Percentiles rank a stretch among this genome's conserved stretches.
These are phyloP conservation scores for Aspergillus intermedius DNA, from an alignment of 2,329 filamentous ascomycete species.

Conservation along the genomic window DNA sequence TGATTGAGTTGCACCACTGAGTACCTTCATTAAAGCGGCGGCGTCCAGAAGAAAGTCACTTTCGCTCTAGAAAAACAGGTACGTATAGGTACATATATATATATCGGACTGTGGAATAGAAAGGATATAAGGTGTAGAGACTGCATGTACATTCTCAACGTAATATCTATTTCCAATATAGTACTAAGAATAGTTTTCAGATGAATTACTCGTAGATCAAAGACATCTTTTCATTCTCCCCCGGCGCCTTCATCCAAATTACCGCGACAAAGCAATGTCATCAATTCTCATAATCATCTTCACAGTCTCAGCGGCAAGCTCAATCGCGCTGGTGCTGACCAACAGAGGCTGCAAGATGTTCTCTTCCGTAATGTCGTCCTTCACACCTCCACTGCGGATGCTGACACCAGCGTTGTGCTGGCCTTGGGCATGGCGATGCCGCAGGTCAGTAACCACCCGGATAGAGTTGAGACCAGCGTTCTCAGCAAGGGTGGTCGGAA, in stretches of 20 bases:
- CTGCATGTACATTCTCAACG: not conserved
- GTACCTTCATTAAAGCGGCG: too few relatives aligned
- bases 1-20: too few relatives aligned
- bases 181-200: slow-evolving; percentile 8
- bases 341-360: slow-evolving; percentile 93
- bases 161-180: slow-evolving; percentile 9
- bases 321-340: slow-evolving; percentile 95
- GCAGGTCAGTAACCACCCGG: slow-evolving; percentile 93
- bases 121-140: too few relatives aligned
- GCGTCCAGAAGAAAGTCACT: too few relatives aligned
- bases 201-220: slow-evolving; percentile 18
- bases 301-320: slow-evolving; percentile 94
- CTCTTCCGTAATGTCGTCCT: slow-evolving; percentile 93
- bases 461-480: slow-evolving; percentile 97
- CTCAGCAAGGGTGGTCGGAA: slow-evolving; percentile 92
- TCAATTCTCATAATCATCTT: slow-evolving; percentile 81
- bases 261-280: slow-evolving; percentile 54
- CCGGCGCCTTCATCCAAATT: slow-evolving; percentile 8
- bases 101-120: too few relatives aligned
- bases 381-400: slow-evolving; percentile 95
- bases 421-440: slow-evolving; percentile 88
- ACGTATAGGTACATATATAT: too few relatives aligned
- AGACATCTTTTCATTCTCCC: slow-evolving; percentile 4
- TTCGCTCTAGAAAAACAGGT: too few relatives aligned
- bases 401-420: slow-evolving; percentile 95